Base-by-base conservation (phyloP, 176 grass and related monocot genomes). In the Themeda triandra region DNA sequence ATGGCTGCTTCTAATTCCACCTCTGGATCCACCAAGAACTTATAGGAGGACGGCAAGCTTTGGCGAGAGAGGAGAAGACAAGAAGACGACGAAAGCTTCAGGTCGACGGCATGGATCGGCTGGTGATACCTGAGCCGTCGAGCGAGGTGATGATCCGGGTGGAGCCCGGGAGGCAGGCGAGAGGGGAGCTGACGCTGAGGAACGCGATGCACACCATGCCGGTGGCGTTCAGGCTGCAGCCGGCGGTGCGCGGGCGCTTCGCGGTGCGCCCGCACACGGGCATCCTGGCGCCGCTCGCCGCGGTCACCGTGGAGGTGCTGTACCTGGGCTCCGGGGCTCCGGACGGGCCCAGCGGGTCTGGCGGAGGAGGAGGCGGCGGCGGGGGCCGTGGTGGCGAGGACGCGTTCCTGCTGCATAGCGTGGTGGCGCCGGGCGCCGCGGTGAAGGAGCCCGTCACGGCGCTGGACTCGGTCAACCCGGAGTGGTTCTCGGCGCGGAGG, bases 131-230 rank as follows among this genome's bases (percentile, higher is more conserved):
- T 77, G 92, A 94, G 89, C 92, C 92, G 45, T 80, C 89, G 2
- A 92, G 32, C 66, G 84, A 92, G 87, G 87, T 94, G 84, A 37
- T 85, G 27, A 25, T 94, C 35, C 77, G 87, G 10, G 66, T 87
- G 62, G 92, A 94, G 74, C 87, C 77, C 6, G 87, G 84, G 8
- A 68, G 71, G 87, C 75, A 72, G 67, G 82, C 89, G 19, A 71
- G n/a, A 35, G 92, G 92, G 8, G 80, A 92, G 73, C 68, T 94
- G 10, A 84, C 73, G 39, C 84, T 94, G 18, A 70, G 92, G 40
- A 94, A 94, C 84, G 92, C 90, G 56, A 94, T 94, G 92, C 88
- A 92, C 89, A 94, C 92, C 69, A 94, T 94, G 92, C 92, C 92
- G 36, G 92, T 94, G n/a, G 92, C 92, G 28, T 94, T 89, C 84